A percentile compares a stretch with the other conserved stretches of the same genome.
These are phyloP conservation scores for Talaromyces ruber DNA, from an alignment of 495 filamentous ascomycete genomes.

Conservation along the genomic window DNA sequence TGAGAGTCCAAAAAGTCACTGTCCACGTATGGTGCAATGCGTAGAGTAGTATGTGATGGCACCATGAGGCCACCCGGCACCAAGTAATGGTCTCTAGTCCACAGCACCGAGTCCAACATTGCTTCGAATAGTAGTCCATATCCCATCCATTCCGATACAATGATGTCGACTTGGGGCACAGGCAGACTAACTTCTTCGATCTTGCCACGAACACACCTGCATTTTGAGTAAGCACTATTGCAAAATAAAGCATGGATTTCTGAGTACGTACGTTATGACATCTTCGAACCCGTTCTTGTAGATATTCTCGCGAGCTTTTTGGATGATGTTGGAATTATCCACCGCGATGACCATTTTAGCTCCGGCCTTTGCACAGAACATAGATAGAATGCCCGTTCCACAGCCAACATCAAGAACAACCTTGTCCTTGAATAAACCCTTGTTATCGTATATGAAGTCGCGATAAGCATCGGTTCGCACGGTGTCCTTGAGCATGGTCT, in stretches of 20 bases:
- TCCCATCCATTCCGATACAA: constrained; percentile 97
- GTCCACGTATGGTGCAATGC: constrained; percentile 78
- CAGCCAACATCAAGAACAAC: constrained; percentile 89
- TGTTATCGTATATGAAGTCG: constrained; percentile 72
- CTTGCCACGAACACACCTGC: constrained; percentile 67
- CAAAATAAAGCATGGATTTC: not conserved
- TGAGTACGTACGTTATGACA: constrained; percentile 56
- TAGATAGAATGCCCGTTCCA: constrained; percentile 85
- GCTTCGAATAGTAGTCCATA: constrained; percentile 89
- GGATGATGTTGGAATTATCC: constrained; percentile 89
- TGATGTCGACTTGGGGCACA: constrained; percentile 82
- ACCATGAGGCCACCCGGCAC: constrained; percentile 73
- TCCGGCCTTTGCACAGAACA: constrained; percentile 89
- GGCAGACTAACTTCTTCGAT: constrained; percentile 83
- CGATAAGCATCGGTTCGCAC: constrained; percentile 61
- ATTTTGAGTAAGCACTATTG: constrained; percentile 8
- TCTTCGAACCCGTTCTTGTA: constrained; percentile 71
- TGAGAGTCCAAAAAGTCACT: constrained; percentile 64
- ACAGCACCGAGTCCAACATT: constrained; percentile 91
- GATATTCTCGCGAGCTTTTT: constrained; percentile 77
- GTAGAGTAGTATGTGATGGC: constrained; percentile 82
- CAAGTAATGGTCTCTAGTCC: constrained; percentile 79
- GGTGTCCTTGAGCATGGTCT: constrained; percentile 79
- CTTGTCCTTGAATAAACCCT: constrained; percentile 84
- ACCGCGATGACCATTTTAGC: constrained; percentile 87